Evolutionary conservation across 2,329 filamentous ascomycete genomes (phyloP).

Genomic region (Ploettnerulaceae sp.): DNA sequence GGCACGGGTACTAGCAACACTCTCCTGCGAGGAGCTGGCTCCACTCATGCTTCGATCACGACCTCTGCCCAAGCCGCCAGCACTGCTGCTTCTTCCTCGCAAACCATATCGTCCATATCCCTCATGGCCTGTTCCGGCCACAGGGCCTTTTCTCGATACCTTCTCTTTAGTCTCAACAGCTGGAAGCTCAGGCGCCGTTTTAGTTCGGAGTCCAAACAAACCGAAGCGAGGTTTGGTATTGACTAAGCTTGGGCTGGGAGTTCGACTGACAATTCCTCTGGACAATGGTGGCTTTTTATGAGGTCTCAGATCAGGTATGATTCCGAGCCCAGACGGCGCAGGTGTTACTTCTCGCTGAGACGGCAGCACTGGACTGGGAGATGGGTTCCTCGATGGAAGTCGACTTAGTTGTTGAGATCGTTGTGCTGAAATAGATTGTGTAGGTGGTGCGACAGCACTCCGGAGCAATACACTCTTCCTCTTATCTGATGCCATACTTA

Average conservation of each 20-base stretch:
- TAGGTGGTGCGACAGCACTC: constrained; percentile 19
- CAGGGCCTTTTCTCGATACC: constrained; percentile 66
- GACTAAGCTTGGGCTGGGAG: constrained; percentile 52
- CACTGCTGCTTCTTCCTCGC: constrained; percentile 60
- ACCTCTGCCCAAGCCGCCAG: constrained; percentile 44
- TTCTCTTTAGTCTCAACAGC: constrained; percentile 54
- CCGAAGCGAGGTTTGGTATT: constrained; percentile 65
- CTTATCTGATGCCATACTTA: constrained; percentile 24
- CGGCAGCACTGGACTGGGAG: constrained; percentile 33
- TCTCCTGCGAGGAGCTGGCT: constrained; percentile 48
- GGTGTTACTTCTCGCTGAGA: constrained; percentile 29
- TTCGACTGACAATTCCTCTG: constrained; percentile 36
- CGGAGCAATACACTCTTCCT: constrained; percentile 24
- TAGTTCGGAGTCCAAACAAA: constrained; percentile 70
- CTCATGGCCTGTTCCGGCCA: constrained; percentile 91
- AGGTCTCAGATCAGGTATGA: constrained; percentile 29
- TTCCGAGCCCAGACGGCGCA: constrained; percentile 30
- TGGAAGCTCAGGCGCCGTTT: constrained; percentile 50
- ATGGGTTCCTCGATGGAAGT: constrained; percentile 34
- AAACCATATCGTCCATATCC: constrained; percentile 64
- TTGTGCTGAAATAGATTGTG: constrained; percentile 28
- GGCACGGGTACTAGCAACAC: constrained; percentile 40
- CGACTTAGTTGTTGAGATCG: constrained; percentile 33
- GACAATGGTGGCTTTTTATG: constrained; percentile 25
- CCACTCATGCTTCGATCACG: constrained; percentile 33